Evolutionary conservation across 169 alveolate genomes (phyloP).

Genomic region (Plasmodium coatneyi): DNA sequence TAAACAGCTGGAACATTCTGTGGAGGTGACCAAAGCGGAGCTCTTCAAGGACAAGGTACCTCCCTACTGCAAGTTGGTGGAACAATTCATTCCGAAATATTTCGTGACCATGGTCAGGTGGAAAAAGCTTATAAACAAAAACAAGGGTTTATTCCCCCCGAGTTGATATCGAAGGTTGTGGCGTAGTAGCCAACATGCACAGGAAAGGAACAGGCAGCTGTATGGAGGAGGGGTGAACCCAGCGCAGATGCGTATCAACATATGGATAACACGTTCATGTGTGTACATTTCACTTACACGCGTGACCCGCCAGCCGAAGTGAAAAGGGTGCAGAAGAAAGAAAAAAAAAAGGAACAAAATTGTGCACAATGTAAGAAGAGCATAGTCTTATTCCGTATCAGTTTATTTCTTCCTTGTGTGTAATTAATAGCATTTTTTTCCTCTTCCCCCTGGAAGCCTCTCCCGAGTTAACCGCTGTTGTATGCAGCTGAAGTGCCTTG

Average conservation of each 20-base stretch:
- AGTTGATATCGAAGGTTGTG: constrained; percentile 7
- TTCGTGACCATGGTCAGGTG: constrained; percentile 28
- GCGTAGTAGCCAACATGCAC: not conserved
- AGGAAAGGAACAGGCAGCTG: not conserved
- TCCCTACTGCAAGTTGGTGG: constrained; percentile 8
- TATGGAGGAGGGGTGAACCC: not conserved
- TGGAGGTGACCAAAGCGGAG: not conserved
- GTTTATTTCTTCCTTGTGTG: not conserved
- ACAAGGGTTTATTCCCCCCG: constrained; percentile 4
- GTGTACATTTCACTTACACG: not conserved
- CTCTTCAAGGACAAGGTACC: constrained; percentile 26
- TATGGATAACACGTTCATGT: not conserved
- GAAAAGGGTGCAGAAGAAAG: not conserved
- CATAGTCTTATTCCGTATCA: not conserved
- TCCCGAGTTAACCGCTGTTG: not conserved
- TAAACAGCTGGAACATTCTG: constrained; percentile 28
- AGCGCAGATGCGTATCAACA: not conserved
- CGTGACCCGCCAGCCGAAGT: not conserved
- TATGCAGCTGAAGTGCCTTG: not conserved
- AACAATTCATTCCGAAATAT: constrained; percentile 15
- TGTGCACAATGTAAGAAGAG: not conserved
- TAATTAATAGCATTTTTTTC: not conserved
- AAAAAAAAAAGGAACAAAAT: not conserved
- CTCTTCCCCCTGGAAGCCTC: not conserved
- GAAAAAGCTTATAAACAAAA: not conserved